Percentiles rank a stretch among this genome's conserved stretches.
These are phyloP conservation scores for Parafenestella ontariensis DNA, from an alignment of 2,329 filamentous ascomycete species.

Conservation along the genomic window DNA sequence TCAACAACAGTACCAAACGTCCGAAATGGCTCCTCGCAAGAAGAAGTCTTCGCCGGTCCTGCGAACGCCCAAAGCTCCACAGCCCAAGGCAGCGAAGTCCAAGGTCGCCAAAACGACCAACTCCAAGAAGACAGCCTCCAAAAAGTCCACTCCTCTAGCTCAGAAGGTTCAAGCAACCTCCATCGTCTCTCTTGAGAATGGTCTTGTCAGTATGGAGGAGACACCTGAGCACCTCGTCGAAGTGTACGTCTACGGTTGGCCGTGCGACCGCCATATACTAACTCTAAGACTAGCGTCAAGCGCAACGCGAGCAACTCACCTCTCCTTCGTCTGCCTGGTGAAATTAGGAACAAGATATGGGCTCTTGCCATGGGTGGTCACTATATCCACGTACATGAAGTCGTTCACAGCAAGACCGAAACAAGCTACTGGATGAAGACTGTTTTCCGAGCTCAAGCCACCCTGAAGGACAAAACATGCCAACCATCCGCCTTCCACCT, in stretches of 20 bases:
- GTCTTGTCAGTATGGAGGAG: constrained; percentile 1
- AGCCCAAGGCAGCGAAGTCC: background rate
- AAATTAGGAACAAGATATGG: constrained; percentile 19
- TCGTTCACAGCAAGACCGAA: background rate
- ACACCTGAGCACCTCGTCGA: background rate
- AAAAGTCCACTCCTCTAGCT: background rate
- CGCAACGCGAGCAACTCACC: constrained; percentile 8
- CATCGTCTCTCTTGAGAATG: background rate
- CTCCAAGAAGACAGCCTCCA: background rate
- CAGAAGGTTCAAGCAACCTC: too few species aligned
- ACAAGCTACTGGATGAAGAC: background rate
- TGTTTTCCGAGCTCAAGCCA: background rate
- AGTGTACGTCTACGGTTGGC: too few species aligned
- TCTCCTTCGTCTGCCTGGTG: constrained; percentile 17
- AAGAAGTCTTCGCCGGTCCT: background rate
- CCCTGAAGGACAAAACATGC: background rate
- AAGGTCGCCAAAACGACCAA: background rate
- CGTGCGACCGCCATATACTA: too few species aligned
- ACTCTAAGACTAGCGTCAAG: constrained; percentile 1
- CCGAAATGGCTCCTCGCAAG: background rate
- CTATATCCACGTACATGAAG: background rate
- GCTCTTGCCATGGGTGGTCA: constrained; percentile 13
- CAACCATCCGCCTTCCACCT: constrained; percentile 12
- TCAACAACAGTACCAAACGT: background rate
- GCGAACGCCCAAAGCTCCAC: background rate